Conservation (phyloP, 2,329 filamentous ascomycete genomes). For the Ophiocordyceps sinensis region DNA sequence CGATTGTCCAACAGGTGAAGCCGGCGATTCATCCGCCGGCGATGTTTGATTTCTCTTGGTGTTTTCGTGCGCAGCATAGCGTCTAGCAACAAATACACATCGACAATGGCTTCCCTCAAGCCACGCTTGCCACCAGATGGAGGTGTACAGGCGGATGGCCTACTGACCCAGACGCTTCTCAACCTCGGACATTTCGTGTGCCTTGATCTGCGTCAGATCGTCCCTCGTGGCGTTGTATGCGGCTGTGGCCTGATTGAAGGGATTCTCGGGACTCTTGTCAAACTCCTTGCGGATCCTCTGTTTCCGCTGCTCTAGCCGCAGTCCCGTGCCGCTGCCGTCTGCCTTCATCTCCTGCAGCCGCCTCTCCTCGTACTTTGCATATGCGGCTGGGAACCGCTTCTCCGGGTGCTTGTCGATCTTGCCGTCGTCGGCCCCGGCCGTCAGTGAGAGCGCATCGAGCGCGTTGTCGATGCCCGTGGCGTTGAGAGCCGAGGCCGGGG, state of each 20-base stretch:
- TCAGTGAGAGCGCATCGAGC: slow-evolving; percentile 67
- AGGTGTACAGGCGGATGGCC: no score
- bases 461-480: slow-evolving; percentile 88
- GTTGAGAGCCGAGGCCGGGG: slow-evolving; percentile 48
- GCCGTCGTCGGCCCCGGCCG: slow-evolving; percentile 34
- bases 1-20: no score
- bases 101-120: no score
- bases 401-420: slow-evolving; percentile 86
- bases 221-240: slow-evolving; percentile 66
- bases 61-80: no score
- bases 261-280: slow-evolving; percentile 86
- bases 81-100: no score
- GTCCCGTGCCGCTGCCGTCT: slow-evolving; percentile 56
- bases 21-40: no score
- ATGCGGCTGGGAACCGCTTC: slow-evolving; percentile 74
- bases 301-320: slow-evolving; percentile 73
- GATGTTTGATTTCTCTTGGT: no score
- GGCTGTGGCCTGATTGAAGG: slow-evolving; percentile 74
- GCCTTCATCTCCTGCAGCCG: slow-evolving; percentile 72
- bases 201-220: slow-evolving; percentile 53
- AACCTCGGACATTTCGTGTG: slow-evolving; percentile 56
- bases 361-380: slow-evolving; percentile 66
- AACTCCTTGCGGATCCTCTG: slow-evolving; percentile 84
- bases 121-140: no score
- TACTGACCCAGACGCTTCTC: slow-evolving; percentile 49